These are phyloP conservation scores for Tetrahymena elliotti DNA, from an alignment of 73 alveolate genomes.

Conservation along the genomic window DNA sequence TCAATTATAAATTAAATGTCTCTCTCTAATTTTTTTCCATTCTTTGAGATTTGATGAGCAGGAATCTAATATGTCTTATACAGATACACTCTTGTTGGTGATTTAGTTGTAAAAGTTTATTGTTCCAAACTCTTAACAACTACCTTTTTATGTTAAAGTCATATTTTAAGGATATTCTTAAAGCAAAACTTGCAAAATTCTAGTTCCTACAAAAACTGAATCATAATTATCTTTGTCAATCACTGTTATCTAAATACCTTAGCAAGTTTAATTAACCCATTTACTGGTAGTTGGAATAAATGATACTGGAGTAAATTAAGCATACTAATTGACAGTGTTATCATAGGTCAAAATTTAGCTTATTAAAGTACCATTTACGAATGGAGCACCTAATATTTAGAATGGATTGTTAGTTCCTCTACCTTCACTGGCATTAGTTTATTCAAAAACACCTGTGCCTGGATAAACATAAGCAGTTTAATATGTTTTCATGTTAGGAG, in stretches of 20 bases:
- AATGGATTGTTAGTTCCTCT: slow-evolving; percentile 50
- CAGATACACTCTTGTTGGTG: neutral
- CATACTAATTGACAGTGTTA: neutral
- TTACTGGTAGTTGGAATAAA: neutral
- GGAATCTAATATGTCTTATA: neutral
- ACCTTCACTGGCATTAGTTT: slow-evolving; percentile 43
- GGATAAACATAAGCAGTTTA: slow-evolving; percentile 41
- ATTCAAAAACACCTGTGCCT: slow-evolving; percentile 37
- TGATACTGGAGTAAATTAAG: neutral
- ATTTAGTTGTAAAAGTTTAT: neutral
- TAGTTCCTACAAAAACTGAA: neutral
- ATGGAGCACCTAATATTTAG: slow-evolving; percentile 34
- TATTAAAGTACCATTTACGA: neutral
- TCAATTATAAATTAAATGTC: neutral
- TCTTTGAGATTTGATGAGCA: neutral
- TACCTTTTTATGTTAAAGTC: neutral
- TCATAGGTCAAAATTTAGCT: neutral
- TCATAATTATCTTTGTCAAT: neutral
- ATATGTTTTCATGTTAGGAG: slow-evolving; percentile 37
- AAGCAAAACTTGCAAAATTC: neutral
- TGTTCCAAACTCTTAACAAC: neutral
- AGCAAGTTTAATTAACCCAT: neutral
- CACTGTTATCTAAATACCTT: neutral
- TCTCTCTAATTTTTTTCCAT: neutral
- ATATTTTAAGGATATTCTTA: neutral